Conservation (phyloP, 805 yeast species). For the Starmerella kuoi region DNA sequence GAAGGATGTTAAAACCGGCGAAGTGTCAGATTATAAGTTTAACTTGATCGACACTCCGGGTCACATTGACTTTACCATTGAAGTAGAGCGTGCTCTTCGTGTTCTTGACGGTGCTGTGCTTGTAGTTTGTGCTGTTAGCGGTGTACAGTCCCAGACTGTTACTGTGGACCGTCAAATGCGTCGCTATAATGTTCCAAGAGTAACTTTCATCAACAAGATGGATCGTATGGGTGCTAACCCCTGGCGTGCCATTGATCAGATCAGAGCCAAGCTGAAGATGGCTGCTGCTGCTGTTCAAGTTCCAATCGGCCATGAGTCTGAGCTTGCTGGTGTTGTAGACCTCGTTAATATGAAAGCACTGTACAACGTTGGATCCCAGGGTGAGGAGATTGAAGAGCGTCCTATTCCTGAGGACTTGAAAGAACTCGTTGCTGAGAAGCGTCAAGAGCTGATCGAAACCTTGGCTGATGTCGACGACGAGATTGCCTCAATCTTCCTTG, state of each 20-base stretch:
- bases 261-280: slow-evolving; percentile 72
- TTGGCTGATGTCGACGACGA: slow-evolving; percentile 97
- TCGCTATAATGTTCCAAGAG: slow-evolving; percentile 91
- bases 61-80: slow-evolving; percentile 96
- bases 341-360: slow-evolving; percentile 76
- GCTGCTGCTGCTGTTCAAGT: slow-evolving; percentile 97
- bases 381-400: slow-evolving; percentile 57
- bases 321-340: slow-evolving; percentile 79
- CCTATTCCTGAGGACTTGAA: slow-evolving; percentile 69
- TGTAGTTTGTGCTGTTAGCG: slow-evolving; percentile 96
- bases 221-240: slow-evolving; percentile 99
- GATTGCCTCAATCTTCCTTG: slow-evolving; percentile 83
- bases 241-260: slow-evolving; percentile 84
- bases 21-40: slow-evolving; percentile 52
- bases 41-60: slow-evolving; percentile 98
- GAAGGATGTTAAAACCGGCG: slow-evolving; percentile 18
- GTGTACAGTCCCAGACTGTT: slow-evolving; percentile 96
- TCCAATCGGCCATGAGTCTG: slow-evolving; percentile 88
- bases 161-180: slow-evolving; percentile 99
- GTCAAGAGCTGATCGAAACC: slow-evolving; percentile 75
- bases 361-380: slow-evolving; percentile 70
- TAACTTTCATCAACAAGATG: slow-evolving; percentile 95
- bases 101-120: slow-evolving; percentile 96
- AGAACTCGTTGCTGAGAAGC: slow-evolving; percentile 80
- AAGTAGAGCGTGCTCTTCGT: slow-evolving; percentile 96